Evolutionary conservation across 768 basidiomycete genomes (phyloP), one percentile per base, ranked within the genome.

Genomic region (Phaffia tasmanica): DNA sequence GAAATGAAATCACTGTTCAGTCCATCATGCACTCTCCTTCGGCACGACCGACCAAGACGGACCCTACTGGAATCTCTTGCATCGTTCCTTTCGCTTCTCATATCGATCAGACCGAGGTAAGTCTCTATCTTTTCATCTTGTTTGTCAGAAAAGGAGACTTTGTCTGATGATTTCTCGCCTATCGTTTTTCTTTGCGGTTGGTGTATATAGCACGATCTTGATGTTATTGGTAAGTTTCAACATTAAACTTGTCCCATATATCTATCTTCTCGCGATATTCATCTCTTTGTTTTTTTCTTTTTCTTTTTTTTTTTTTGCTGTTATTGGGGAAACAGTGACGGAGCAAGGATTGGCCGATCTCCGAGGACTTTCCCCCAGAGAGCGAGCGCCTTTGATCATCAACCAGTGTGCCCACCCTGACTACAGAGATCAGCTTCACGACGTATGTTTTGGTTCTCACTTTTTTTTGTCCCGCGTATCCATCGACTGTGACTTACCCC

Each of bases 261-360:
- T 32, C 27, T 7, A 8, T 23, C 29, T 32, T 23, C 19, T 57
- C 23, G 8, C 29, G 49, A 50, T 35, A 9, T 21, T 51, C 62
- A n/a, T 62, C 21, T 49, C 30, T 54, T n/a, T 4, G 53, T 29
- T 32, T 58, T 3, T n/a, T 6, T 42, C 8, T 21, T n/a, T 62
- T 29, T 49, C 30, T 54, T n/a, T 4, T 4, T 29, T 32, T 58
- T 3, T n/a, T 6, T 42, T n/a, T 21, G 57, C 23, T 9, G 9
- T 5, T 30, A 54, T 21, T 25, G 25, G 8, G 55, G 49, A 67
- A 51, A 65, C 73, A 57, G 74, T 74, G 5, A 74, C 74, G 8
- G 74, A 74, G 66, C 73, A 73, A 56, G 74, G 74, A n/a, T 65
- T 74, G 3, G 74, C 74, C 14, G 74, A 74, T 67, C 60, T 74